Evolutionary conservation across 768 basidiomycete genomes (phyloP), one percentile per base, ranked within the genome.

Genomic region (Pisolithus marmoratus): DNA sequence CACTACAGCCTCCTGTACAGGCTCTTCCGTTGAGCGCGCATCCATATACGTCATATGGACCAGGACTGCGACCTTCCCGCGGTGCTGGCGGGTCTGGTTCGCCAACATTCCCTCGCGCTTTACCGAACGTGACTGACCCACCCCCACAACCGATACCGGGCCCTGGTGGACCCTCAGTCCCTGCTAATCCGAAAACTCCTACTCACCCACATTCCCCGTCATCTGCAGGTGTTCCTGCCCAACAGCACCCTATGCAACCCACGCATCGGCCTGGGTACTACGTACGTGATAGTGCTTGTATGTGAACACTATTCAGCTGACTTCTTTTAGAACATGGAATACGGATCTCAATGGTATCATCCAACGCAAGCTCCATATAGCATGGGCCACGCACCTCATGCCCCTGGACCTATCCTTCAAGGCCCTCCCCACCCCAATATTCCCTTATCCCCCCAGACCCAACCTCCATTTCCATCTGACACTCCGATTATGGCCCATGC

Each of bases 381-480:
- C 22, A 67, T 68, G 55, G 72, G 69, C 11, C 71, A 75, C 29
- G 76, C 77, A 6, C 72, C 76, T 60, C 55, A 70, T 24, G 68
- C 63, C 22, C 62, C 65, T 26, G 65, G 72, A 1, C 61, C 64
- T 23, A 60, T 65, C 19, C 61, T 70, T 51, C 73, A 71, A 46
- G 62, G 70, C 31, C 75, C 74, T 26, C 74, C 74, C 43, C 76
- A 81, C 58, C 55, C 70, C 29, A 69, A 70, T 47, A 79, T 84
- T 67, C 75, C 85, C 6, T 80, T 89, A 74, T 88, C 87, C 17
- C 86, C 87, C 37, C 80, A 84, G 55, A 82, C 78, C 60, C 78
- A 74, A 31, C 73, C 78, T 46, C 73, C 76, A 11, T 60, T 85
- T n/a, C 83, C 80, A 4, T 82, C 86, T 12, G 80, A 79, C 29